A percentile compares a stretch with the other conserved stretches of the same genome.
Evolutionary conservation across 2,329 filamentous ascomycete species (phyloP).

Genomic region (Penicillium sclerotiorum): DNA sequence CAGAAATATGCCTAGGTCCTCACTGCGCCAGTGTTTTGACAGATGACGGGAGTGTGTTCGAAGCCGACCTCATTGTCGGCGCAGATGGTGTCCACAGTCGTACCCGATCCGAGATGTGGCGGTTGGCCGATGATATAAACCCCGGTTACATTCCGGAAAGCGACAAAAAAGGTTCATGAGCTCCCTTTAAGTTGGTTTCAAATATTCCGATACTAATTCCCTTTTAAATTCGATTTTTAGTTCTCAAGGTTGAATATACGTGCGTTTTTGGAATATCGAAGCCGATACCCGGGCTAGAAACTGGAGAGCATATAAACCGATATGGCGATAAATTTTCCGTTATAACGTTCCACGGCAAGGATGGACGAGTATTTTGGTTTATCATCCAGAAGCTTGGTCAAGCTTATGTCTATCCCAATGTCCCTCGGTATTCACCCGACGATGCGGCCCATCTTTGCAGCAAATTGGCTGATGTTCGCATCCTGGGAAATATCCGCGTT

Average conservation of each 20-base stretch:
- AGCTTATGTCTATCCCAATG: conserved; percentile 23
- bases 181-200: too few species aligned
- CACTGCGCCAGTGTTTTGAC: too few species aligned
- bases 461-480: neutral
- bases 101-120: neutral
- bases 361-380: conserved; percentile 31
- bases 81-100: conserved; percentile 14
- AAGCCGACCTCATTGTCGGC: conserved; percentile 9
- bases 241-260: too few species aligned
- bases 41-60: conserved; percentile 2
- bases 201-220: too few species aligned
- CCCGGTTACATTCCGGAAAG: too few species aligned
- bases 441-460: neutral
- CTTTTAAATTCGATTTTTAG: too few species aligned
- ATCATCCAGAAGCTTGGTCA: conserved; percentile 27
- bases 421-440: conserved; percentile 19
- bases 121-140: neutral
- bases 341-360: conserved; percentile 23
- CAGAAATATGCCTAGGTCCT: too few species aligned
- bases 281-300: too few species aligned
- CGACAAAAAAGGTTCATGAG: too few species aligned
- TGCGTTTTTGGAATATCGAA: too few species aligned
- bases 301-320: too few species aligned
- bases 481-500: neutral
- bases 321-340: conserved; percentile 12